These are phyloP conservation scores for Ramalina intermedia DNA, from an alignment of 495 filamentous ascomycete genomes.

Conservation along the genomic window DNA sequence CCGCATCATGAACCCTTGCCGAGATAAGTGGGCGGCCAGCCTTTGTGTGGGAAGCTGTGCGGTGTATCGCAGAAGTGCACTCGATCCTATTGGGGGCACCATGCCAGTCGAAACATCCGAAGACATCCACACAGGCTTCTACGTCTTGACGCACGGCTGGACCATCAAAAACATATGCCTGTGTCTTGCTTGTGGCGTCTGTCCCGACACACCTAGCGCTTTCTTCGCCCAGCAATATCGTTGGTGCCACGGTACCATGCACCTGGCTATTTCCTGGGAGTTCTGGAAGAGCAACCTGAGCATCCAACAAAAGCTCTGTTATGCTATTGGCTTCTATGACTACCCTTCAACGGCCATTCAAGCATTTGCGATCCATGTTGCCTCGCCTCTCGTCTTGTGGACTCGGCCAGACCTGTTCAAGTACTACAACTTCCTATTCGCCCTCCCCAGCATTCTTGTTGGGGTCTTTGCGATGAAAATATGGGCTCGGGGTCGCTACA, in stretches of 20 bases:
- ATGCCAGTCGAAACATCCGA: constrained; percentile 15
- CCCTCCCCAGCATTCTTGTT: constrained; percentile 15
- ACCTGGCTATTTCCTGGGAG: constrained; percentile 11
- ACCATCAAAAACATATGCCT: constrained; percentile 17
- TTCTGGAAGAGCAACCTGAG: constrained; percentile 17
- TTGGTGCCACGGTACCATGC: constrained; percentile 17
- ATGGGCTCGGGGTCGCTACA: constrained; percentile 16
- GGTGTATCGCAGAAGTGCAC: constrained; percentile 15
- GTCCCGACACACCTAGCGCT: constrained; percentile 18
- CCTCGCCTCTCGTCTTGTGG: constrained; percentile 17
- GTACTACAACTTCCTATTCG: constrained; percentile 19
- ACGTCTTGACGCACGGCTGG: constrained; percentile 18
- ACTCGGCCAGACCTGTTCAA: constrained; percentile 16
- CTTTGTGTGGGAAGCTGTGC: constrained; percentile 20
- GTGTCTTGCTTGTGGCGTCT: constrained; percentile 16
- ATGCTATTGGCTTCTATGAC: constrained; percentile 17
- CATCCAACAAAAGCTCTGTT: constrained; percentile 17
- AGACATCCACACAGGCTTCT: constrained; percentile 18
- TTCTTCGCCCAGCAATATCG: constrained; percentile 20
- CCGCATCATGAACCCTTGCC: constrained; percentile 17
- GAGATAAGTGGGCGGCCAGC: constrained; percentile 17
- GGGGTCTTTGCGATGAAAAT: constrained; percentile 10
- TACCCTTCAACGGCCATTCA: constrained; percentile 11
- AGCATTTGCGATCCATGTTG: constrained; percentile 13
- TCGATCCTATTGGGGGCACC: constrained; percentile 17